These are phyloP conservation scores for Plasmodium malariae DNA, from an alignment of 169 alveolate genomes.

Conservation along the genomic window DNA sequence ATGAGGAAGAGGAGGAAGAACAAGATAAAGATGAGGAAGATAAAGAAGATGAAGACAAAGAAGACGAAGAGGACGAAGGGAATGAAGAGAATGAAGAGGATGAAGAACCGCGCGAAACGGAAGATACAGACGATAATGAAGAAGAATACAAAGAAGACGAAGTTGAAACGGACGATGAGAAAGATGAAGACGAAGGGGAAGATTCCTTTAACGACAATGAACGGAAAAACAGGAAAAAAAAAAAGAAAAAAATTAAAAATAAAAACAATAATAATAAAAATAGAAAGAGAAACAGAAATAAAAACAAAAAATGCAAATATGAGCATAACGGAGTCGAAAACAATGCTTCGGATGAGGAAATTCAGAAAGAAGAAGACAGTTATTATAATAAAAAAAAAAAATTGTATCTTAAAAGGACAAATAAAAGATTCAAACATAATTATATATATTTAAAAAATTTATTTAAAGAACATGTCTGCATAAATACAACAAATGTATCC, in stretches of 20 bases:
- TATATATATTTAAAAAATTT: constrained; percentile 43
- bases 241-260: neutral
- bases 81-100: constrained; percentile 1
- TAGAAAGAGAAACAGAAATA: constrained; percentile 10
- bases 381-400: constrained; percentile 39
- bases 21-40: constrained; percentile 15
- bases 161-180: neutral
- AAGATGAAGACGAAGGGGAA: neutral
- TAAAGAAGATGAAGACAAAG: constrained; percentile 19
- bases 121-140: neutral
- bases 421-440: constrained; percentile 52
- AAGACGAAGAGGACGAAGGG: neutral
- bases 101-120: too few species aligned
- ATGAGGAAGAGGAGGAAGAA: constrained; percentile 1
- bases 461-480: constrained; percentile 42
- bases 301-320: neutral
- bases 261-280: neutral
- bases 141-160: neutral
- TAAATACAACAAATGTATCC: constrained; percentile 56
- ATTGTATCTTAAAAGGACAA: constrained; percentile 36
- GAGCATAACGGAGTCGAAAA: neutral
- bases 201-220: neutral
- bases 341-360: neutral
- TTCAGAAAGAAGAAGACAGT: constrained; percentile 16
- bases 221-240: neutral